Percentiles rank a stretch among this genome's conserved stretches.
Evolutionary conservation across 257 asterid genomes (phyloP).

Genomic region (Solanum sejunctum): DNA sequence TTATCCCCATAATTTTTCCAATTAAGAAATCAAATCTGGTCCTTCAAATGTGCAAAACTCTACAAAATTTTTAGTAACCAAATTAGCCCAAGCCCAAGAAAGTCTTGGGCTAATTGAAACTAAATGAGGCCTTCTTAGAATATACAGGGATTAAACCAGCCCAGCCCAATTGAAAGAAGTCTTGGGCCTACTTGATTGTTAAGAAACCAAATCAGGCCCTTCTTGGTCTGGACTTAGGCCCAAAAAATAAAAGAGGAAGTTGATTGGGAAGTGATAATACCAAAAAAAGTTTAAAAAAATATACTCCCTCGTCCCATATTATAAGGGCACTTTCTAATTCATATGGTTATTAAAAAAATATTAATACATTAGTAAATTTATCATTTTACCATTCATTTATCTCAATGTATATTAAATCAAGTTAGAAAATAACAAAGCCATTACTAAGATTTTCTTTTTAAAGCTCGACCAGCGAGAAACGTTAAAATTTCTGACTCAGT

Average conservation of each 20-base stretch:
- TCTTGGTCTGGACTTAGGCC: neutral
- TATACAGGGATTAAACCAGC: neutral
- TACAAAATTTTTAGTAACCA: neutral
- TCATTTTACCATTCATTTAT: no score
- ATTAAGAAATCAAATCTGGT: neutral
- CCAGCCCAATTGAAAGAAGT: neutral
- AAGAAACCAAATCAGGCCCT: neutral
- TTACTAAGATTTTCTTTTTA: neutral
- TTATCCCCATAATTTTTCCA: no score
- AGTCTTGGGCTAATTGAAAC: neutral
- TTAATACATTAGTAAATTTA: no score
- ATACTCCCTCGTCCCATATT: no score
- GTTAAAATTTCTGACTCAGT: no score
- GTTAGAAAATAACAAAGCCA: neutral
- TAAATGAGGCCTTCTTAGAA: neutral
- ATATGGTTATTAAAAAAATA: no score
- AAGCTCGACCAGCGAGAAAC: neutral
- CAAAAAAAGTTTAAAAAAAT: neutral
- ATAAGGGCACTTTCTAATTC: no score
- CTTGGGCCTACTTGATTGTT: neutral
- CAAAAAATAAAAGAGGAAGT: neutral
- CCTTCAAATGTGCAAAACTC: no score
- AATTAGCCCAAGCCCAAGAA: neutral
- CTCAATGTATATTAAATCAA: no score
- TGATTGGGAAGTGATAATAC: neutral